A percentile compares a stretch with the other conserved stretches of the same genome.
Evolutionary conservation across 257 asterid genomes (phyloP).

Genomic region (Phtheirospermum japonicum): DNA sequence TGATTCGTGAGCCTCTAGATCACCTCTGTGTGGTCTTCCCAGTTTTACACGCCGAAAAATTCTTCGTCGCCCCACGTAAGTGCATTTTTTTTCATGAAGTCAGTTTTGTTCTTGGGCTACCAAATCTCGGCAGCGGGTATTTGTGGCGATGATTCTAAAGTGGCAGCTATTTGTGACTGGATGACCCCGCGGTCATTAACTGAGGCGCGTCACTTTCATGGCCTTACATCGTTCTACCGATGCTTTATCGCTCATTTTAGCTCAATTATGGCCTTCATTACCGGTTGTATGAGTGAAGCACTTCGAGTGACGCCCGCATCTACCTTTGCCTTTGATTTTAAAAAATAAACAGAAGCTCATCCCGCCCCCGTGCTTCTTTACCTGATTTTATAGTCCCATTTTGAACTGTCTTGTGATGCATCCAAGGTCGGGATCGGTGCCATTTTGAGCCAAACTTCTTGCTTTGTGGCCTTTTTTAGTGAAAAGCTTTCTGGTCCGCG

Average conservation of each 20-base stretch:
- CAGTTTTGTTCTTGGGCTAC: neutral
- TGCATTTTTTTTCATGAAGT: neutral
- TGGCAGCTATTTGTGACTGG: neutral
- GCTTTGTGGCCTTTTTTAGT: neutral
- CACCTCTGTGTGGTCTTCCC: neutral
- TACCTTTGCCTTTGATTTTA: neutral
- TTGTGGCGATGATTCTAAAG: neutral
- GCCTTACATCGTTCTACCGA: neutral
- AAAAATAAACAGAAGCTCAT: neutral
- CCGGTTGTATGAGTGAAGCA: neutral
- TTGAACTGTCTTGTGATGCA: neutral
- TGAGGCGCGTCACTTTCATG: neutral
- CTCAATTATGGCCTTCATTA: neutral
- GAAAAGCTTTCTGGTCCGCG: neutral
- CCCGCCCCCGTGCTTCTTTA: neutral
- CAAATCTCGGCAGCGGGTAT: neutral
- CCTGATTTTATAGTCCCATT: neutral
- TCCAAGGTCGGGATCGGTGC: neutral
- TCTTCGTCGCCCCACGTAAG: neutral
- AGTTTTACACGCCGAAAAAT: too few relatives aligned
- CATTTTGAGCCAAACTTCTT: neutral
- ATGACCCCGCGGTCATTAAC: neutral
- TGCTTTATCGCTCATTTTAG: neutral
- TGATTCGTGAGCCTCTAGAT: neutral
- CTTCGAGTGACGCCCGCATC: neutral